Base-by-base conservation (phyloP, 2,329 filamentous ascomycete genomes). In the Arthroderma uncinatum region DNA sequence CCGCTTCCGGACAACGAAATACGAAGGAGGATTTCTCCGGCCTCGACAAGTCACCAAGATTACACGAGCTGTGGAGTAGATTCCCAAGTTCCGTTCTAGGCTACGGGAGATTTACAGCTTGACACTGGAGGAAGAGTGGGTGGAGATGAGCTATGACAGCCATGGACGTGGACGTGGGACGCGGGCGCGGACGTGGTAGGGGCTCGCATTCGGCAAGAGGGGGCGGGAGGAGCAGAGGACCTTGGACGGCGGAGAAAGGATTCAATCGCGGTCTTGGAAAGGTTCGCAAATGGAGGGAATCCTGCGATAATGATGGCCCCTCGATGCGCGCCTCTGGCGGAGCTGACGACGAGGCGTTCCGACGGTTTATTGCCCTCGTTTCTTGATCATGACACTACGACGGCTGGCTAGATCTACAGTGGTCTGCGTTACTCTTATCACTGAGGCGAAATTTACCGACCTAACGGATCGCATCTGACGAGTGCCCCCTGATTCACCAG, bases 71-170 rank as follows among this genome's bases (percentile, higher is more conserved):
- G 10, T 68, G 76, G 47, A 57, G 64, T 7, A 64, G 63, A 12
- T 69, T 71, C 60, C 75, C 2, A 63, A 64, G 39, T 69, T 77
- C 16, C 71, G 71, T 25, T 58, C 62, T 36, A 67, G 71, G 57
- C 64, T 77, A 50, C 70, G 64, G 42, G 69, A 73, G n/a, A 75
- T 77, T 39, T 76, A 74, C 60, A 66, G 66, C 47, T 61, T 67
- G 7, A 72, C 73, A 2, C 63, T 70, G 14, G 70, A 74, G 59
- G 67, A 73, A 56, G 69, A 71, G 62, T 74, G 72, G 72, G 61
- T 68, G 4, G 70, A 72, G 58, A 65, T 62, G 21, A 67, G 37
- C 7, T 36, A 25, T 44, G 23, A 59, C 50, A 33, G 62, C 62
- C 63, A 65, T 54, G 66, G 65, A 23, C 62, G 65, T 9, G 56